These are phyloP conservation scores for Mimosa pudica DNA, from an alignment of 306 rosid genomes.

Conservation along the genomic window DNA sequence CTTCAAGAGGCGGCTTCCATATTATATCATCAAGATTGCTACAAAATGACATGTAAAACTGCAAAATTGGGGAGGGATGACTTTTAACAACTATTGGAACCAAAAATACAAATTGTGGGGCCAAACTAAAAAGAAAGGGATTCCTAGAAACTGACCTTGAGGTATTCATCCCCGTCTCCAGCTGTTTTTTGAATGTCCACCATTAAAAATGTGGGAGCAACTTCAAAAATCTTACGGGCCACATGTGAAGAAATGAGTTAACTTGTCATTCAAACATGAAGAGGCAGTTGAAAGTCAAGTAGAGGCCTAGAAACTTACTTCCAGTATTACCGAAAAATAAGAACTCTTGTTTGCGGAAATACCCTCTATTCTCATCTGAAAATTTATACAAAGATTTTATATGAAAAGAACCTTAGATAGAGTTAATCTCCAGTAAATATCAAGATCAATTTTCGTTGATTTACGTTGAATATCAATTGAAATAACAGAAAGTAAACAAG, in stretches of 20 bases:
- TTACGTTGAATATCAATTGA: conserved; percentile 3
- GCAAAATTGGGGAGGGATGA: conserved; percentile 31
- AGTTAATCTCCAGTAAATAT: conserved; percentile 1
- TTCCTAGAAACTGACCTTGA: conserved; percentile 59
- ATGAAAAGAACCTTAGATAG: conserved; percentile 13
- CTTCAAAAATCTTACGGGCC: conserved; percentile 65
- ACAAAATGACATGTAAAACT: conserved; percentile 81
- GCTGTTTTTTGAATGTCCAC: conserved; percentile 86
- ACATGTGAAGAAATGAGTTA: conserved; percentile 10
- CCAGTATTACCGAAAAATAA: conserved; percentile 79
- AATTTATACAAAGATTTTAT: conserved; percentile 32
- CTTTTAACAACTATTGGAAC: background rate
- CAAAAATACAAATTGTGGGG: background rate
- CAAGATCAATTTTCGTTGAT: background rate
- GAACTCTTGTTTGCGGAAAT: conserved; percentile 58
- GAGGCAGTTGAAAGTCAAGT: conserved; percentile 11
- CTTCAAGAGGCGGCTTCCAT: conserved; percentile 79
- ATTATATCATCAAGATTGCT: conserved; percentile 90
- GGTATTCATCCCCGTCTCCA: conserved; percentile 82
- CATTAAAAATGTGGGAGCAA: conserved; percentile 87
- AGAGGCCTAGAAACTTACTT: conserved; percentile 55
- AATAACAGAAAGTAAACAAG: background rate
- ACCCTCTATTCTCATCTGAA: conserved; percentile 95
- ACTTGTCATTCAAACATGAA: background rate
- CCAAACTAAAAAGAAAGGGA: background rate